Conservation (phyloP, 768 basidiomycete genomes). For the Rhodotorula sphaerocarpa region DNA sequence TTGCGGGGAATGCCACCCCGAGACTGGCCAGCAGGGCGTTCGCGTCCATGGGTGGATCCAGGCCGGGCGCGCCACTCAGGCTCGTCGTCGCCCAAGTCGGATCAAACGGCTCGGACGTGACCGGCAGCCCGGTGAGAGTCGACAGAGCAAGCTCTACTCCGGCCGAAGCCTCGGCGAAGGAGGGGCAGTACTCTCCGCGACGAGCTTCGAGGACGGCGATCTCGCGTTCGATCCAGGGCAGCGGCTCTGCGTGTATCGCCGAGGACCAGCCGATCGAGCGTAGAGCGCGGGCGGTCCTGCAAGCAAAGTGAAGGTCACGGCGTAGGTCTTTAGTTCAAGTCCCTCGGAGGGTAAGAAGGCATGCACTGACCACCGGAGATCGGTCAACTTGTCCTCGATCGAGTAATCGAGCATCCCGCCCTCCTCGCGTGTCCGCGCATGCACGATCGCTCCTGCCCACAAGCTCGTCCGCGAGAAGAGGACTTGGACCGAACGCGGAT, state of each 20-base stretch:
- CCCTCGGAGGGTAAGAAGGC: too few relatives aligned
- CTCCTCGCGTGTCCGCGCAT: neutral
- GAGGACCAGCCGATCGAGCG: conserved; percentile 8
- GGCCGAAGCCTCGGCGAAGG: too few relatives aligned
- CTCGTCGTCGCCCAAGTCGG: too few relatives aligned
- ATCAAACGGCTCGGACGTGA: too few relatives aligned
- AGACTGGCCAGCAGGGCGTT: too few relatives aligned
- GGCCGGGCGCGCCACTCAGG: too few relatives aligned
- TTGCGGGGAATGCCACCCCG: too few relatives aligned
- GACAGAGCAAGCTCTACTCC: too few relatives aligned
- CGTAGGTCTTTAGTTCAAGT: neutral
- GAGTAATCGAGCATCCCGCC: neutral
- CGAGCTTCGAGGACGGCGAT: neutral
- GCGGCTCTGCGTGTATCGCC: neutral
- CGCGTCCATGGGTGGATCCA: neutral
- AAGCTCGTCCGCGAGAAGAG: neutral
- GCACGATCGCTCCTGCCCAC: neutral
- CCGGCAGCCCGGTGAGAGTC: too few relatives aligned
- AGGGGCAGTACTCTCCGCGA: neutral
- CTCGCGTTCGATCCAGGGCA: neutral
- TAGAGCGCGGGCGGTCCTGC: neutral
- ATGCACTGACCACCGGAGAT: neutral
- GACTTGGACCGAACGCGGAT: neutral
- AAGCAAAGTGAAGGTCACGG: neutral
- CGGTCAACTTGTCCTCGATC: neutral